phyloP scores from a whole-genome alignment of 176 grass and related monocot species.

The Aegilops bicornis region DNA sequence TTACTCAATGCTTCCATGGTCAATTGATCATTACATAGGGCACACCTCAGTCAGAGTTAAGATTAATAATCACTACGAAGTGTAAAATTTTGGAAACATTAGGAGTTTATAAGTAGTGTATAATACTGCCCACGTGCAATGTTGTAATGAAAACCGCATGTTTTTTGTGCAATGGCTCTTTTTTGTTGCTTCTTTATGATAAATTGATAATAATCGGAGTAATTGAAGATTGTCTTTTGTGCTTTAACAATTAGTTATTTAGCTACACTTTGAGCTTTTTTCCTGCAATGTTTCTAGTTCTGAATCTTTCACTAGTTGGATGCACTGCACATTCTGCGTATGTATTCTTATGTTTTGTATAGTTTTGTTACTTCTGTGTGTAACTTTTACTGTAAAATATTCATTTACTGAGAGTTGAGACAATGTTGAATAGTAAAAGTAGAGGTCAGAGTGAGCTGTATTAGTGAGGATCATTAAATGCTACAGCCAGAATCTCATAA shows the following conservation, averaged over 20 bases:
- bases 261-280: not conserved
- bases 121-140: not conserved
- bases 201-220: not conserved
- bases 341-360: not conserved
- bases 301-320: slow-evolving; percentile 1
- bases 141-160: not conserved
- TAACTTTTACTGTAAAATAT: not conserved
- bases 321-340: not conserved
- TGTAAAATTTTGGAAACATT: not conserved
- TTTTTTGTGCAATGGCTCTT: not conserved
- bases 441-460: slow-evolving; percentile 5
- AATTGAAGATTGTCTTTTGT: slow-evolving; percentile 11
- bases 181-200: slow-evolving; percentile 8
- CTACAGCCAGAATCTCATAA: not conserved
- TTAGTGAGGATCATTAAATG: slow-evolving; percentile 10
- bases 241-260: slow-evolving; percentile 11
- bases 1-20: not conserved
- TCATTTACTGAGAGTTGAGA: not conserved
- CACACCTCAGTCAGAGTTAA: not conserved
- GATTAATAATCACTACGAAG: not conserved
- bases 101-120: not conserved
- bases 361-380: not conserved
- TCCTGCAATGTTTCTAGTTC: not conserved
- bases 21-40: not conserved
- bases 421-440: not conserved